Evolutionary conservation across 768 basidiomycete species (phyloP).

Genomic region (Tubosaeta sp.): DNA sequence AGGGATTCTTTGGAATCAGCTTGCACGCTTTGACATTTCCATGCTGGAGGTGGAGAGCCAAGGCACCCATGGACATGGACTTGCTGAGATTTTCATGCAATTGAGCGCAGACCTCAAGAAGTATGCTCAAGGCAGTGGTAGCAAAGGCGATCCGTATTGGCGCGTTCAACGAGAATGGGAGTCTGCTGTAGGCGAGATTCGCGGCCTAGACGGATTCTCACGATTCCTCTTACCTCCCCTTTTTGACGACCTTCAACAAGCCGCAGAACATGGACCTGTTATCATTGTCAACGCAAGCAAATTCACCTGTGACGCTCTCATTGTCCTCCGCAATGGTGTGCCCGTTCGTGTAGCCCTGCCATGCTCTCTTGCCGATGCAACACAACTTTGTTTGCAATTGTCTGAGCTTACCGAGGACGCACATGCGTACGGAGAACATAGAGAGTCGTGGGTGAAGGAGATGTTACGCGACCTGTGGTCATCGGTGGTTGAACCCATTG

Average conservation of each 20-base stretch:
- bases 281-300: background rate
- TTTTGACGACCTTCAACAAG: background rate
- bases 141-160: background rate
- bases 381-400: background rate
- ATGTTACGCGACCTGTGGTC: background rate
- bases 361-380: background rate
- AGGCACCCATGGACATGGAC: background rate
- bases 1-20: background rate
- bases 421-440: background rate
- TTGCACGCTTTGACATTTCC: background rate
- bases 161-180: background rate
- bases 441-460: background rate
- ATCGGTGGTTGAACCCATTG: background rate
- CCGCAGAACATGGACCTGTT: background rate
- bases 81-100: background rate
- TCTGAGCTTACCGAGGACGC: background rate
- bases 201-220: background rate
- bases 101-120: background rate
- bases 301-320: background rate
- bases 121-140: background rate
- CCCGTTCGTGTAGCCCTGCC: background rate
- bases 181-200: background rate
- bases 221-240: background rate
- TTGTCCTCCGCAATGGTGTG: background rate
- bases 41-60: background rate